phyloP scores from a whole-genome alignment of 1,139 yeast species.

The Hyphopichia wangnamkhiaoensis region DNA sequence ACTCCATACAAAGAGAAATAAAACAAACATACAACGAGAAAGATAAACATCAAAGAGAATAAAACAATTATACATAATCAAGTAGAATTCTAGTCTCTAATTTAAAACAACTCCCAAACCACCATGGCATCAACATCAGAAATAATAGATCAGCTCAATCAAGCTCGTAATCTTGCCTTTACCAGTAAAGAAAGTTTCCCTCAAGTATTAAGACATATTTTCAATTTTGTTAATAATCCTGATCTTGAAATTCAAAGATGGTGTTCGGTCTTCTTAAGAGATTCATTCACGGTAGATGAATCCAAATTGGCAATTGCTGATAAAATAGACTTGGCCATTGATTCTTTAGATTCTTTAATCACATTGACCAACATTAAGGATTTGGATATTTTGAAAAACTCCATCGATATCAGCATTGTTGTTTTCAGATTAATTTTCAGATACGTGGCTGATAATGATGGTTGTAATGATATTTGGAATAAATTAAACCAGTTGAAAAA shows the following conservation, averaged over 20 bases:
- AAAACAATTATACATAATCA: too few species aligned
- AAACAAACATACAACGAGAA: too few species aligned
- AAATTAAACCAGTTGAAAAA: slow-evolving; percentile 46
- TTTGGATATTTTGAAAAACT: slow-evolving; percentile 29
- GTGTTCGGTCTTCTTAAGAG: slow-evolving; percentile 49
- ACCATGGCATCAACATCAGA: slow-evolving; percentile 9
- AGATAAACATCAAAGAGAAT: too few species aligned
- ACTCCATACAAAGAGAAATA: too few species aligned
- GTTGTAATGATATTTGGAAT: slow-evolving; percentile 44
- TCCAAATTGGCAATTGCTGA: slow-evolving; percentile 25
- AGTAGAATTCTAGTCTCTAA: too few species aligned
- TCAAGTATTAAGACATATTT: slow-evolving; percentile 54
- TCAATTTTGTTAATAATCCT: slow-evolving; percentile 40
- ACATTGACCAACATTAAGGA: slow-evolving; percentile 30
- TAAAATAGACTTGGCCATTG: slow-evolving; percentile 45
- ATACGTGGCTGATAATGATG: slow-evolving; percentile 46
- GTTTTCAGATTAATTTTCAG: slow-evolving; percentile 42
- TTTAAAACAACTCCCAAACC: background rate
- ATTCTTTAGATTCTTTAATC: slow-evolving; percentile 36
- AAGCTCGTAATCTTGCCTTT: slow-evolving; percentile 53
- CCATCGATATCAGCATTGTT: slow-evolving; percentile 36
- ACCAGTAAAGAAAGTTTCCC: slow-evolving; percentile 48
- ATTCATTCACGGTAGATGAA: slow-evolving; percentile 40
- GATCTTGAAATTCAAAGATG: slow-evolving; percentile 41
- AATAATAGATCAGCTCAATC: slow-evolving; percentile 44